Evolutionary conservation across 2,329 filamentous ascomycete genomes (phyloP).

Genomic region (Phyllachora maydis): DNA sequence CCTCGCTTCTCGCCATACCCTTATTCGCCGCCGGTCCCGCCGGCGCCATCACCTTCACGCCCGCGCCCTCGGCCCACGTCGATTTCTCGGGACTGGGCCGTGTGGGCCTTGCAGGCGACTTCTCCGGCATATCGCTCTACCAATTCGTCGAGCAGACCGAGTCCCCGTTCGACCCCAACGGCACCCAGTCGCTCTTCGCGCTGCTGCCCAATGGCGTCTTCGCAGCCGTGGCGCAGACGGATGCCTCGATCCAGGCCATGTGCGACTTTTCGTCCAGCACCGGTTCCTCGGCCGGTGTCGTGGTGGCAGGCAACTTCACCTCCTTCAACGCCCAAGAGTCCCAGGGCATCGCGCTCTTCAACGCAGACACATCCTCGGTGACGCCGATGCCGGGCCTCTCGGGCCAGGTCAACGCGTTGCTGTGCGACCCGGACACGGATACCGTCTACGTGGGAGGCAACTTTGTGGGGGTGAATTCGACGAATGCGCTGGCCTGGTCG

Average conservation of each 20-base stretch:
- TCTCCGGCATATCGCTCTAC: constrained; percentile 79
- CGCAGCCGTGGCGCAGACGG: constrained; percentile 49
- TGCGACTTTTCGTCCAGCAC: constrained; percentile 53
- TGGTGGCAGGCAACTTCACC: constrained; percentile 91
- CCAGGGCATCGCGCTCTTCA: constrained; percentile 61
- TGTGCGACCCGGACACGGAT: constrained; percentile 58
- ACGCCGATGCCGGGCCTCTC: constrained; percentile 61
- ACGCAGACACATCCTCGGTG: constrained; percentile 49
- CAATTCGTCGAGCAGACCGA: constrained; percentile 65
- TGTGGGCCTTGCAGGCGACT: constrained; percentile 74
- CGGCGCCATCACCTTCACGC: constrained; percentile 34
- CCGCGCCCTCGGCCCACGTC: constrained; percentile 49
- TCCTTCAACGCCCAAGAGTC: constrained; percentile 61
- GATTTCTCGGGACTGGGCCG: constrained; percentile 62
- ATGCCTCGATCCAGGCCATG: constrained; percentile 76
- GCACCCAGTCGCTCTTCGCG: constrained; percentile 61
- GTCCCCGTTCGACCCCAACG: constrained; percentile 45
- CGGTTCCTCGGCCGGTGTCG: constrained; percentile 48
- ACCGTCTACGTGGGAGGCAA: constrained; percentile 84
- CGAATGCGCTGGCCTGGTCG: constrained; percentile 75
- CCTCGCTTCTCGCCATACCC: constrained; percentile 16
- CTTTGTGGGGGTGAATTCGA: constrained; percentile 62
- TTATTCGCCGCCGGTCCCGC: constrained; percentile 15
- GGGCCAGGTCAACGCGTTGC: constrained; percentile 62
- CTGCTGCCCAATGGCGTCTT: constrained; percentile 75